A percentile compares a stretch with the other conserved stretches of the same genome.
Conservation (phyloP, 1,284 basidiomycete genomes). For the Puccinia novopanici region DNA sequence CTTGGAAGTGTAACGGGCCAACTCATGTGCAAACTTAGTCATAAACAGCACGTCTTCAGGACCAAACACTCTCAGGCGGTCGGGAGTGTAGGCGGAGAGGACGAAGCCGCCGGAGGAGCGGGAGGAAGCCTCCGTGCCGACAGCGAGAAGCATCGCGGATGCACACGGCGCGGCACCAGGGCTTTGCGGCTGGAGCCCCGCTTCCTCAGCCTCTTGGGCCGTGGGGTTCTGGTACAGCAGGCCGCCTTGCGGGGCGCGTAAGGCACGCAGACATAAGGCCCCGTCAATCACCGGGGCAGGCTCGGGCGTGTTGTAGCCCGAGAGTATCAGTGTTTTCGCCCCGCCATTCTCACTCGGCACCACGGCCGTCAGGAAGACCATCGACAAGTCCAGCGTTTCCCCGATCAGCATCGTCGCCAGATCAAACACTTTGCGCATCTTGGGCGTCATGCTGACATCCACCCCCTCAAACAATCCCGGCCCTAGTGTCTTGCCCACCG, state of each 20-base stretch:
- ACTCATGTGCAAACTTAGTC: slow-evolving; percentile 54
- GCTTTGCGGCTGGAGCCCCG: not conserved
- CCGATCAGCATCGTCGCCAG: slow-evolving; percentile 54
- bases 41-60: slow-evolving; percentile 54
- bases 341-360: not conserved
- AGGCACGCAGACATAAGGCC: slow-evolving; percentile 54
- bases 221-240: slow-evolving; percentile 55
- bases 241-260: slow-evolving; percentile 56
- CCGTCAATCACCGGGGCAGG: slow-evolving; percentile 55
- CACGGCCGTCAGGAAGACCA: slow-evolving; percentile 54
- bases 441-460: slow-evolving; percentile 25
- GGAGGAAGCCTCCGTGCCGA: slow-evolving; percentile 52
- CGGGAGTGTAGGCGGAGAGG: slow-evolving; percentile 54
- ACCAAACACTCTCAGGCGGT: slow-evolving; percentile 53
- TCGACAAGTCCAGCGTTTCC: slow-evolving; percentile 54
- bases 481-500: not conserved
- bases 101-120: slow-evolving; percentile 53
- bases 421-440: slow-evolving; percentile 55
- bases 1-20: slow-evolving; percentile 50
- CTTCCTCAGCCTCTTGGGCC: slow-evolving; percentile 30
- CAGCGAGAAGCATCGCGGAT: slow-evolving; percentile 54
- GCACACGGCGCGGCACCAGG: not conserved
- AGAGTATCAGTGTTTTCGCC: slow-evolving; percentile 51
- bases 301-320: slow-evolving; percentile 53
- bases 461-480: slow-evolving; percentile 26